These are phyloP conservation scores for Pleurotus pulmonarius DNA, from an alignment of 768 basidiomycete species.

Conservation along the genomic window DNA sequence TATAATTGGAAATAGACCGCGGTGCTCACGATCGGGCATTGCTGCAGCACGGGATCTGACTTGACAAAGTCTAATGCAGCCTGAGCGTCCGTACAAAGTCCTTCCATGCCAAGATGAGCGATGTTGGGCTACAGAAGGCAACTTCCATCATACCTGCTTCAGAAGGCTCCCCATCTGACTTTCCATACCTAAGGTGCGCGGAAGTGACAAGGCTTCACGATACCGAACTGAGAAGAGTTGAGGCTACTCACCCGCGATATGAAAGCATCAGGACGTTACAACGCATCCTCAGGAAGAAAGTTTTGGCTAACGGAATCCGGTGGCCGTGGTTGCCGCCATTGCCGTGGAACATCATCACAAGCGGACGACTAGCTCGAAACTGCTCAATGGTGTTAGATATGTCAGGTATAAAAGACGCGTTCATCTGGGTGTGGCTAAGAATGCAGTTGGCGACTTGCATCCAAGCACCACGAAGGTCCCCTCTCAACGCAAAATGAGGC, in stretches of 20 bases:
- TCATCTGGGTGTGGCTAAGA: too few relatives aligned
- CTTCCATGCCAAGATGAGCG: slow-evolving; percentile 30
- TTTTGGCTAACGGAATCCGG: slow-evolving; percentile 79
- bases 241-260: slow-evolving; percentile 73
- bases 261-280: slow-evolving; percentile 95
- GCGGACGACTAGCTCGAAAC: slow-evolving; percentile 62
- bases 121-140: neutral
- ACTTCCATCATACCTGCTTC: slow-evolving; percentile 58
- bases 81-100: slow-evolving; percentile 82
- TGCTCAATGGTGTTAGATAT: slow-evolving; percentile 9
- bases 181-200: slow-evolving; percentile 64
- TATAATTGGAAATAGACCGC: neutral
- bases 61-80: slow-evolving; percentile 73
- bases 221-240: neutral
- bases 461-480: neutral
- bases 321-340: slow-evolving; percentile 88
- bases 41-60: slow-evolving; percentile 56
- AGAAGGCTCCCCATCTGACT: slow-evolving; percentile 81
- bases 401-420: too few relatives aligned
- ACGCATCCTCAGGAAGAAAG: slow-evolving; percentile 78
- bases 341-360: slow-evolving; percentile 92
- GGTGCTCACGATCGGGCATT: slow-evolving; percentile 61
- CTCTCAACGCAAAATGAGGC: neutral
- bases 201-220: neutral
- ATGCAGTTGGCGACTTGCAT: too few relatives aligned